phyloP scores from a whole-genome alignment of 1,284 basidiomycete species.

The Apiotrichum brassicae region DNA sequence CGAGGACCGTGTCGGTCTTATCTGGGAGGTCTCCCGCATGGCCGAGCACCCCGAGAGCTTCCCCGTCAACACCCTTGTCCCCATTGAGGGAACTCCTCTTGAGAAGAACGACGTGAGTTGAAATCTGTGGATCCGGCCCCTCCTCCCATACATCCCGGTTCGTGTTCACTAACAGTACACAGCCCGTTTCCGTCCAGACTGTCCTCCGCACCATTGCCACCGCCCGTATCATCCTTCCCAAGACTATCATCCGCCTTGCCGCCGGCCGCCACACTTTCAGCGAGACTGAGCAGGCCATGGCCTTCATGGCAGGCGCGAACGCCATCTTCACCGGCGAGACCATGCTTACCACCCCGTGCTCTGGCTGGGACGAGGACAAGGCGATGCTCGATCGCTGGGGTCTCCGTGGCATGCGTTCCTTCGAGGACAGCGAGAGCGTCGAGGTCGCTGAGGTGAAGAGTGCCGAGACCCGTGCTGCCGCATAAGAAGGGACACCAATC shows the following conservation, averaged over 20 bases:
- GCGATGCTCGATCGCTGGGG: conserved; percentile 92
- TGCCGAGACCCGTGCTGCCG: background rate
- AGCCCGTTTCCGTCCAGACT: conserved; percentile 75
- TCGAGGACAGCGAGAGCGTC: conserved; percentile 51
- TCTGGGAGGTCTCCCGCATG: conserved; percentile 81
- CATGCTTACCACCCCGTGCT: conserved; percentile 96
- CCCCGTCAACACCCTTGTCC: conserved; percentile 88
- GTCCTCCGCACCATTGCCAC: conserved; percentile 92
- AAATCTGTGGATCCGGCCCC: no score
- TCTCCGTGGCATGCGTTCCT: conserved; percentile 80
- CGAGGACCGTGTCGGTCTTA: conserved; percentile 83
- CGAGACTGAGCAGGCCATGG: conserved; percentile 91
- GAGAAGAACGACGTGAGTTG: conserved; percentile 51
- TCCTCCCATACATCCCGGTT: no score
- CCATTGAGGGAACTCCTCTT: conserved; percentile 57
- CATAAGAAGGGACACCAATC: background rate
- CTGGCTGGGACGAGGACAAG: conserved; percentile 91
- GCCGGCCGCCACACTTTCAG: conserved; percentile 85
- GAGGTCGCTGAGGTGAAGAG: background rate
- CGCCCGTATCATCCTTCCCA: conserved; percentile 83
- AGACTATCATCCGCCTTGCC: conserved; percentile 89
- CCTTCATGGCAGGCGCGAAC: conserved; percentile 97
- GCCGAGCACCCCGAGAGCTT: conserved; percentile 90
- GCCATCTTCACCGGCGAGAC: conserved; percentile 95
- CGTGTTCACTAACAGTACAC: conserved; percentile 50